Base-by-base conservation (phyloP, 768 basidiomycete genomes). In the Ramaria sp. region DNA sequence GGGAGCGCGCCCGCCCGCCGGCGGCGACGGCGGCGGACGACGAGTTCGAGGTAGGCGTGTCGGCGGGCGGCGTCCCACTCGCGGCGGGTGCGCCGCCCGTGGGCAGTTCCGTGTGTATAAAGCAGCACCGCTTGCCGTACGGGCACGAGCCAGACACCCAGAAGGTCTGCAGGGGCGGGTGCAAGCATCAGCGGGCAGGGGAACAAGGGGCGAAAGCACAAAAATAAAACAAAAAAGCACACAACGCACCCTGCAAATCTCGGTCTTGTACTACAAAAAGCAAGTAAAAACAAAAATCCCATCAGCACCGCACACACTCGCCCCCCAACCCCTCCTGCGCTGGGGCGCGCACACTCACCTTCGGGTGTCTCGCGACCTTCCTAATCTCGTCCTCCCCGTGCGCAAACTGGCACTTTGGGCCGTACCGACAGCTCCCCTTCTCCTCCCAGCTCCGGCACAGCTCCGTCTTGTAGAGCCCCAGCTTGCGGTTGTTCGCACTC, bases 91-190 rank as follows among this genome's bases (percentile, higher is more conserved):
- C 72, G 27, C 80, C 83, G n/a, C 53, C 34, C 46, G 76, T 74
- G 17, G 89, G 87, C 46, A 90, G 75, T 64, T 88, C 89, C 1
- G 91, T 92, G 65, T 93, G 91, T 64, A 93, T 92, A 78, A 93
- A 93, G 73, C 91, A 93, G 70, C 91, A 93, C 57, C 91, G 74
- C 70, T 91, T 91, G 53, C 91, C 91, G 62, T 93, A 93, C 0
- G 91, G 91, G 66, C 91, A 93, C 17, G 91, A 90, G 27, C 91
- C 91, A 48, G 90, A 91, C 12, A 92, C 86, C 88, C 91, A 93
- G 75, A 93, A 93, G 7, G 91, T 93, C 84, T 91, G 63, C 10
- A 43, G n/a, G n/a, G n/a, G n/a, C 27, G 27, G 27, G 27, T 27
- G 27, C 27, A 27, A 27, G 5, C 27, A 27, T 2, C 27, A 5